Base-by-base conservation (phyloP, 306 rosid genomes). In the Neltuma alba region DNA sequence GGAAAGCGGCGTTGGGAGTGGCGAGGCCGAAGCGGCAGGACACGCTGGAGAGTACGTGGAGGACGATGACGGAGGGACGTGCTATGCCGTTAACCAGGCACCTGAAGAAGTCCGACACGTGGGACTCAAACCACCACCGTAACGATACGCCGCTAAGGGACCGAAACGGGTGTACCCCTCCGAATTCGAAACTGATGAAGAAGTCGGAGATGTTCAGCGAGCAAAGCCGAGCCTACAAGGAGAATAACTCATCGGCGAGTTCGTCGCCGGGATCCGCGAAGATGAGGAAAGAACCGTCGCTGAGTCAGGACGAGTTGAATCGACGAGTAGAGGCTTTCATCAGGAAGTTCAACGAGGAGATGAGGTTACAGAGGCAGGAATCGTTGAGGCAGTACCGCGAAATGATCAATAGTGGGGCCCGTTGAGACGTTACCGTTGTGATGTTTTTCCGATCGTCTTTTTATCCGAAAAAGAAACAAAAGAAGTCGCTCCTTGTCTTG, bases 321-420 rank as follows among this genome's bases (percentile, higher is more conserved):
- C 89, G 94, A 70, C 93, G 94, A 79, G 98, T 94, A 25, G 98
- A 94, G 84, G 98, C 98, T 80, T 94, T 94, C 64, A 94, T 94
- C 38, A 90, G 80, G 65, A 94, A 92, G 88, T 92, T 92, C 55
- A 94, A 89, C 69, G 87, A 89, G 84, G 97, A 94, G 79, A 94
- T 94, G 97, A 85, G 95, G 89, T 63, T 94, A 89, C 98, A 94
- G 89, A 88, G 98, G 84, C 97, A 94, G 83, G 93, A 89, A 42
- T 92, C 97, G 58, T 71, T 94, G 89, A 91, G 85, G 33, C 94
- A 94, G 83, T 91, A 88, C 83, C 80, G 86, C n/a, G 87, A 85
- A 79, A 91, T 89, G 93, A 16, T 86, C 66, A 71, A 70, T 47
- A 65, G 85, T 23, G 85, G 88, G 58, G 72, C 69, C 71, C 80